Evolutionary conservation across 305 asterid genomes (phyloP), one percentile per base, ranked within the genome.

Genomic region (Caryopteris hybrid): DNA sequence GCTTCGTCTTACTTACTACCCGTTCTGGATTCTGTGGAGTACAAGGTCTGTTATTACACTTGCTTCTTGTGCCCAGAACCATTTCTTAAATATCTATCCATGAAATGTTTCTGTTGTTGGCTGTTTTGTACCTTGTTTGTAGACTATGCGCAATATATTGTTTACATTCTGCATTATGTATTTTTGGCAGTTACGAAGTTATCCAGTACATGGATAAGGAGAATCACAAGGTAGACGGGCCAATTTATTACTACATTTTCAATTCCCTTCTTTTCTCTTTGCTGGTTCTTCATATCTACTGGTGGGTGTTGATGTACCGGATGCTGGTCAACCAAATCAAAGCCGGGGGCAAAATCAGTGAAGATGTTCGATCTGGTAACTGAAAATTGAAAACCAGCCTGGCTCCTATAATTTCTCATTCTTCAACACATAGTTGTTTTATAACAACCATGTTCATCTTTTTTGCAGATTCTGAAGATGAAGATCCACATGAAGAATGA

Each of bases 331-430:
- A 62, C 58, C 99, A 93, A 81, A 84, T 93, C 79, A 78, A 81
- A 76, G 91, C 87, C 16, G 81, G 99, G 54, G 99, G 99, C 16
- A 80, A 85, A 43, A 74, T 93, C 71, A 84, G 95, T 23, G 97
- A 93, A 43, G 99, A 93, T 63, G 96, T 87, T 69, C 94, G 99
- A 64, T 91, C 99, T 42, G 99, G 99, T 91, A 70, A 81, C 84
- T 66, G 13, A 45, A 55, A 60, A 13, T 29, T 11, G 23, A 12
- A 18, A 20, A n/a, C n/a, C n/a, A n/a, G n/a, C n/a, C n/a, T n/a
- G n/a, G n/a, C n/a, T 0, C 22, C 57, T 3, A 10, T 9, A 22
- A 1, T 21, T 5, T 21, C 4, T 51, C 31, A 4, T 20, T 50
- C 57, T 51, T 51, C 57, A 11, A 10, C 60, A 48, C 20, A 9